Base-by-base conservation (phyloP, 495 filamentous ascomycete genomes). In the Amphirosellinia nigrospora region DNA sequence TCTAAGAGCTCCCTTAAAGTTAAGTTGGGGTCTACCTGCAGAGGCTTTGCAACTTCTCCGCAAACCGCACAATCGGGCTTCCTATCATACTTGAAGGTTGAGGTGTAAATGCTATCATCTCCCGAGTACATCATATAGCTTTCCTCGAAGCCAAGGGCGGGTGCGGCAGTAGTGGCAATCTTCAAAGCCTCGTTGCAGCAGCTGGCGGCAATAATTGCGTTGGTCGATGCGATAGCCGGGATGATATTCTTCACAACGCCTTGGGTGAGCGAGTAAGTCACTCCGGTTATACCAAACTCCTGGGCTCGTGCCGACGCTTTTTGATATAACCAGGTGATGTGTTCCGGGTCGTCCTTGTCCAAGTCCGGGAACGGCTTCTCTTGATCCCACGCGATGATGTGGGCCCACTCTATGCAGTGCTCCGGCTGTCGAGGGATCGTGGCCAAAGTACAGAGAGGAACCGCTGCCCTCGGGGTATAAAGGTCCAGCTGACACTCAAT, bases 51-150 rank as follows among this genome's bases (percentile, higher is more conserved):
- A 48, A 92, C 79, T 68, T 92, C 91, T 5, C 95, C 94, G 75
- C 96, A 99, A 30, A 98, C 96, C 6, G 96, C 94, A 72, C 96
- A 99, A 75, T 97, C 96, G 9, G 88, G 82, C 77, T 97, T 98
- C 82, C 91, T 90, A 78, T 97, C 89, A 71, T 97, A 94, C 73
- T 92, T 88, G 79, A 98, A 98, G 0, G 95, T 98, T 78, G 97
- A 97, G 0, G 96, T 99, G 83, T 98, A 99, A 62, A 98, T 88
- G 71, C 92, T 87, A 74, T 96, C 94, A 77, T 99, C 93, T 45
- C 96, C 96, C 36, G 90, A 97, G 81, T 98, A 99, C 93, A 97
- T 97, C 94, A 98, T 98, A 79, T 99, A 99, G 77, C 96, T 99
- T 71, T 92, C 89, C 50, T 83, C 79, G 43, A 79, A 75, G 19